Base-by-base conservation (phyloP, 2,329 filamentous ascomycete species). In the Sporothrix variecibatus region DNA sequence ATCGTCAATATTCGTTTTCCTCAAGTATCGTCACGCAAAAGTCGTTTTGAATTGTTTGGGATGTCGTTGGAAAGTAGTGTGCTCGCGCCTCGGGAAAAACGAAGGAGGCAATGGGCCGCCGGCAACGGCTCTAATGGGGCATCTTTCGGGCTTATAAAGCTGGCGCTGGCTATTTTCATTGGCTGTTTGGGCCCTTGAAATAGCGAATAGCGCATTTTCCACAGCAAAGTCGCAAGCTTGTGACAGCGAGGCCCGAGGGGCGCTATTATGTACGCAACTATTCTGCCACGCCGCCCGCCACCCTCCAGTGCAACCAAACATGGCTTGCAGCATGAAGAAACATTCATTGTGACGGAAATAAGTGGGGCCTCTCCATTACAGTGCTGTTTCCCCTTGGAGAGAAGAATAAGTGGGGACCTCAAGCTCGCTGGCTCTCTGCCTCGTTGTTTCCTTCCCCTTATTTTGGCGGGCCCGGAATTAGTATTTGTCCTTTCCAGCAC, bases 401-500 rank as follows among this genome's bases (percentile, higher is more conserved):
- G 31, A 38, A 56, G 17, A 28, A 68, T 20, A 68, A 68, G 65
- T 51, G 65, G 46, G 51, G 34, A 67, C 40, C 72, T 28, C 46
- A 46, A 31, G n/a, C 23, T 58, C 34, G 34, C 34, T 34, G 34
- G 34, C 34, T 34, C 34, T 34, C 31, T 23, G 26, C 70, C 46
- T 46, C 46, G 28, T 56, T 53, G 46, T 56, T 34, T 31, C 17
- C 46, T 40, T 28, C 6, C 28, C 67, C 68, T 46, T 49, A 49
- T 58, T 31, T 40, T 31, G 31, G 23, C 60, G 71, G 71, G 28
- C 17, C 64, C 74, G 74, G 74, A 76, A 67, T 73, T 74, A 74
- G 71, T 75, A 62, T 75, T 76, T 74, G 72, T 74, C 75, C 75
- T 72, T 70, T 28, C 20, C 28, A 17, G 17, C 43, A 23, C 28